Evolutionary conservation across 2,329 filamentous ascomycete species (phyloP), one percentile per base, ranked within the genome.

Genomic region (Penicillium sumatraense): DNA sequence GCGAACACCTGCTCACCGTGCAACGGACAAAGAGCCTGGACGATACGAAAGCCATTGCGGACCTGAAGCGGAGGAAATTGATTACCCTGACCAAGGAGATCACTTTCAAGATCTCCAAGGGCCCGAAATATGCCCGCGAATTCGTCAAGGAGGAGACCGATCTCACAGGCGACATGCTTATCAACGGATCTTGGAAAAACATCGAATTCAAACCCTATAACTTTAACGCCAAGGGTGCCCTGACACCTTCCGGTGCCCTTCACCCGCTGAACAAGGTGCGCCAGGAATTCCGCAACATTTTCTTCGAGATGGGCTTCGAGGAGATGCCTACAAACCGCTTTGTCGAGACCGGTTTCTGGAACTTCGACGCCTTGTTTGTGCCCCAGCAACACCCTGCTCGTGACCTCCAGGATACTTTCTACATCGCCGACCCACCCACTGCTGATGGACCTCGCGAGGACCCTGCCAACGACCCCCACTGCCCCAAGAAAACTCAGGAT

Each of bases 321-420:
- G 95, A 99, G 81, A 98, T 99, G 95, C 90, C 93, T 13, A 97
- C 93, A 47, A 89, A 89, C 78, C 86, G 90, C 74, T 97, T 88
- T 73, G 93, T 98, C 60, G 95, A 99, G 79, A 93, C 93, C 11
- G 93, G 93, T 44, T 97, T 98, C 87, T 99, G 95, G 92, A 98
- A 98, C 78, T 98, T 98, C 75, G 93, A 98, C 71, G 87, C 93
- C 21, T 90, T 99, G 60, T 97, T 93, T 75, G 93, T 98, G 50
- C 93, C 93, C 26, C 95, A 96, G 78, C 95, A 99, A 82, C 95
- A 99, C 75, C 95, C 95, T 49, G 95, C 95, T 56, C 91, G 95
- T 72, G 95, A 99, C 74, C 83, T 97, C 64, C 95, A 99, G 82
- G 95, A 99, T 71, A 98, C 95, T 53, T 98, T 98, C 81, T 99